Evolutionary conservation across 305 asterid species (phyloP).

Genomic region (Solanum hybrid): DNA sequence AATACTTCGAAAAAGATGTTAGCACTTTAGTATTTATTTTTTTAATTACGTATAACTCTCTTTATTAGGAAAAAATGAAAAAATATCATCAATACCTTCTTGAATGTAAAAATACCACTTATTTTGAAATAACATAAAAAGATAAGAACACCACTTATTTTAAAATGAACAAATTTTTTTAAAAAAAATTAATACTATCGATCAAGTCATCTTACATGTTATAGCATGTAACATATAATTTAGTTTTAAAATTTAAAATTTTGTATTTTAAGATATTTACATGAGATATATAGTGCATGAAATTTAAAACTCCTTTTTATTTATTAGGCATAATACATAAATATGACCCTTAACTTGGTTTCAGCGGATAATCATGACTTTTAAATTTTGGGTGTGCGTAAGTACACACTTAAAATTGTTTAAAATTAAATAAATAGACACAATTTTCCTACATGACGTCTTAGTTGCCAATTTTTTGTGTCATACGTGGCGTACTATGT

Average conservation of each 20-base stretch:
- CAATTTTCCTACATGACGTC: background rate
- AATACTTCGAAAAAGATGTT: background rate
- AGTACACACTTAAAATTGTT: too few species aligned
- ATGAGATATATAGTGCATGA: background rate
- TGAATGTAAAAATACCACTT: background rate
- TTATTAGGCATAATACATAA: background rate
- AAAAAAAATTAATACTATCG: background rate
- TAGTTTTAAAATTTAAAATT: background rate
- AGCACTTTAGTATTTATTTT: background rate
- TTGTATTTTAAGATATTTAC: background rate
- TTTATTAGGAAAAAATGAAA: background rate
- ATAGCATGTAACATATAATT: background rate
- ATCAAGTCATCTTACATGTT: background rate
- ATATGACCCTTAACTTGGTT: rapidly evolving
- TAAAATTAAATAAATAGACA: too few species aligned
- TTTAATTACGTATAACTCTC: background rate
- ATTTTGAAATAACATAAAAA: background rate
- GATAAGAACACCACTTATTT: background rate
- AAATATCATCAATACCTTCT: background rate
- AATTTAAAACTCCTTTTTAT: background rate
- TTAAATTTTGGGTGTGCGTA: too few species aligned
- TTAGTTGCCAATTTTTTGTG: too few species aligned
- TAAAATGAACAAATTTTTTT: background rate
- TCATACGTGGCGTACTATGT: rapidly evolving
- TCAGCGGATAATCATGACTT: background rate